phyloP scores from a whole-genome alignment of 345 rosid species.

The Dipteronia dyeriana region DNA sequence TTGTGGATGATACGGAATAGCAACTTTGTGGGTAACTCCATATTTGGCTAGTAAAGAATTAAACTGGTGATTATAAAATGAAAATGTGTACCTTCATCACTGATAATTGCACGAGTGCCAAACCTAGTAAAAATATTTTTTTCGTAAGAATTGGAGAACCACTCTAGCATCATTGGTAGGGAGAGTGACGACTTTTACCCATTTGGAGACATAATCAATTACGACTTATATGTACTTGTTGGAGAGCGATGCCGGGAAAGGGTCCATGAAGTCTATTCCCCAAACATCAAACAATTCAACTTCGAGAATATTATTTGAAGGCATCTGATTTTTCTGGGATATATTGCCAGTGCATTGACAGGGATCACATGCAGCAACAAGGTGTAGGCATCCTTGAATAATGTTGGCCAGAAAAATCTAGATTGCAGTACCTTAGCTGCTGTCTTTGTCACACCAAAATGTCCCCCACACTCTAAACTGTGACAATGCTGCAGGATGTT shows the following conservation, averaged over 20 bases:
- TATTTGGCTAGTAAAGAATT: no score
- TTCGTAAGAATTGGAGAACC: no score
- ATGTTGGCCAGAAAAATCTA: conserved; percentile 11
- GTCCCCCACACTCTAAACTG: background rate
- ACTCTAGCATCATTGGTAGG: background rate
- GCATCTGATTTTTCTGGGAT: conserved; percentile 16
- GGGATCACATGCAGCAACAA: background rate
- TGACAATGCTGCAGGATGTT: background rate
- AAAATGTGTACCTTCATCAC: no score
- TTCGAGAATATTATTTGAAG: background rate
- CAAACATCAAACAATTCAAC: conserved; percentile 17
- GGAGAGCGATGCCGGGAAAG: background rate
- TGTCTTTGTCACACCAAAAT: background rate
- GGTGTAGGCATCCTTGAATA: conserved; percentile 2
- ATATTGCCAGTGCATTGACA: conserved; percentile 16
- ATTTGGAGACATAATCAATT: conserved; percentile 4
- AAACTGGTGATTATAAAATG: no score
- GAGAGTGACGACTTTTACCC: background rate
- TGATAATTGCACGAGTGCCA: no score
- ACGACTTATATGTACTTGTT: background rate
- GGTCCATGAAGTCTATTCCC: conserved; percentile 21
- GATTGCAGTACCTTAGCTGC: background rate
- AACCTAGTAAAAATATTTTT: no score
- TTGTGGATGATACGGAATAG: no score
- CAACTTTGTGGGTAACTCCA: no score